These are phyloP conservation scores for Aspergillus thermomutatus DNA, from an alignment of 2,329 filamentous ascomycete species.

Conservation along the genomic window DNA sequence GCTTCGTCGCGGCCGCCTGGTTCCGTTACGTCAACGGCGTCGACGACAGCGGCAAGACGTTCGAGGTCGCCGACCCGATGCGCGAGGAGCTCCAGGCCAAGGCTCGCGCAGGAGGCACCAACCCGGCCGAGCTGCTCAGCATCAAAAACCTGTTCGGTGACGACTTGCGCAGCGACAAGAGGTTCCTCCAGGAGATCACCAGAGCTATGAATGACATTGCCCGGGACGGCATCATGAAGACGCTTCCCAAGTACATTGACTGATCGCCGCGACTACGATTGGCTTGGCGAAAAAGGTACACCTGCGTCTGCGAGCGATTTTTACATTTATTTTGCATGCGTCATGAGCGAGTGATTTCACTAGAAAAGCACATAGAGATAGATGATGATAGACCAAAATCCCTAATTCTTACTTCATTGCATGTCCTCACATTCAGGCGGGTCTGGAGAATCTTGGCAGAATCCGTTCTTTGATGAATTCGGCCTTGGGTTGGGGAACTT, in stretches of 20 bases:
- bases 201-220: constrained; percentile 48
- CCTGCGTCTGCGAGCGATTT: constrained; percentile 15
- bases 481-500: neutral
- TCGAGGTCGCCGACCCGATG: constrained; percentile 48
- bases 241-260: constrained; percentile 49
- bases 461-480: too few relatives aligned
- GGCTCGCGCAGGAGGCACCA: constrained; percentile 43
- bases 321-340: constrained; percentile 8
- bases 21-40: constrained; percentile 52
- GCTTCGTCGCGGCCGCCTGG: constrained; percentile 50
- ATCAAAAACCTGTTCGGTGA: constrained; percentile 51
- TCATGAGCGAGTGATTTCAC: neutral
- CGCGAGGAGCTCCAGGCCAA: constrained; percentile 46
- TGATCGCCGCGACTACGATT: constrained; percentile 13
- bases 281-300: constrained; percentile 8
- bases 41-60: constrained; percentile 46
- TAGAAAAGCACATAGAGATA: constrained; percentile 13
- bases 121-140: constrained; percentile 44
- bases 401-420: neutral
- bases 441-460: too few relatives aligned
- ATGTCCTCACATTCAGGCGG: neutral
- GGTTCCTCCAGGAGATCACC: constrained; percentile 48
- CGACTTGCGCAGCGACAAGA: constrained; percentile 48
- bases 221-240: constrained; percentile 49
- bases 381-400: constrained; percentile 12